Evolutionary conservation across 2,329 filamentous ascomycete genomes (phyloP), one percentile per base, ranked within the genome.

Genomic region (Didymella pomorum): DNA sequence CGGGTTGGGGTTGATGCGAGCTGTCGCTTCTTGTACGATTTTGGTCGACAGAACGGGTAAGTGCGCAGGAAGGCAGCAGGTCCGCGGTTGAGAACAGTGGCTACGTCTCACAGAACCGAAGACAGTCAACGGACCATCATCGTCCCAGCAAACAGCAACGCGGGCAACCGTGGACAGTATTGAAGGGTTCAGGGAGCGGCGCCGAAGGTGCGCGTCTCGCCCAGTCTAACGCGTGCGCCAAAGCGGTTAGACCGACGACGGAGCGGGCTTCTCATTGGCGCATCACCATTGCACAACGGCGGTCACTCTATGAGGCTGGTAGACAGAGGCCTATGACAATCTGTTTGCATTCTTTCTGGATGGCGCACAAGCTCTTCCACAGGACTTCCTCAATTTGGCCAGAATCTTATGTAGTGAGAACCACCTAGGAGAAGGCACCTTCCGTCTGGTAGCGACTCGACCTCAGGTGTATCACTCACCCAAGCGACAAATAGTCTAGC

Each of bases 131-230:
- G 43, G 26, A 41, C 12, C 55, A 62, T 52, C 28, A 44, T 56
- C 45, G 41, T 26, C 18, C 43, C 26, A 52, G 43, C 42, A 23
- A 52, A 44, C 31, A 37, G 41, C 42, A 44, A 59, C 25, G n/a
- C 45, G 29, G 37, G 33, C 26, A 23, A 28, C n/a, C n/a, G n/a
- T n/a, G n/a, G n/a, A n/a, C 2, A 5, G 20, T 18, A 20, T 26
- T 14, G 56, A 20, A 35, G 25, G 33, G n/a, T 53, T 45, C n/a
- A 7, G 43, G 18, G 11, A 20, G 23, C 42, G 5, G 25, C 18
- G 43, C 26, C 29, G 48, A 41, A 61, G 49, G 44, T 53, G 47
- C 35, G 60, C 60, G 65, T 61, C 48, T 61, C 57, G 63, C 52
- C 52, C 47, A 47, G 45, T n/a, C 25, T 39, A 52, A 42, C 25